Evolutionary conservation across 2,329 filamentous ascomycete genomes (phyloP), one percentile per base, ranked within the genome.

Genomic region (Zymoseptoria brevis): DNA sequence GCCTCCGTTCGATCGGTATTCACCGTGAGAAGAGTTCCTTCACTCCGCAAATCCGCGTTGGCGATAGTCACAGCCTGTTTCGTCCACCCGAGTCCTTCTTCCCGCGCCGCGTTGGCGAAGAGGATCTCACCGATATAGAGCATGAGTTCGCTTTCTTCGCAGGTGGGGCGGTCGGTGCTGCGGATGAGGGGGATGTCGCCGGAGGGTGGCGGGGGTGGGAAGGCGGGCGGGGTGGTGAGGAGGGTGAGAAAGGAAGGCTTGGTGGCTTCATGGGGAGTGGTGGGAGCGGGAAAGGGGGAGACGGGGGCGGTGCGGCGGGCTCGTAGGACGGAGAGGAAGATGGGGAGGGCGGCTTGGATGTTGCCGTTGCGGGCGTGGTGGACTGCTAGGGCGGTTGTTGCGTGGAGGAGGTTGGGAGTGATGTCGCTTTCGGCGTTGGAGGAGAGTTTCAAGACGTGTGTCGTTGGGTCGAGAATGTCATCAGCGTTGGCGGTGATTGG

Each of bases 41-140:
- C 19, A 50, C 45, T 41, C 57, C 55, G 71, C 52, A 64, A 75
- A 60, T 63, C 76, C 66, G 80, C 74, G 92, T 72, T 91, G 2
- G 91, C 88, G 1, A 88, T 77, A 65, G 92, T 87, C 30, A 96
- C 90, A 24, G 88, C 91, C 63, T 96, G 90, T 57, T 90, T 84
- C 0, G 93, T 96, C 93, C 93, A 97, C 5, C 86, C 85, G 1
- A 96, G 79, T 0, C 91, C 93, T 61, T 88, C 86, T 55, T 60
- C 55, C 2, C 51, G 13, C 16, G 59, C 53, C 79, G 77, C 19
- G 73, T 77, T 19, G 0, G 89, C 83, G 73, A 88, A 96, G 30
- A 97, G 81, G 55, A 97, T 96, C 76, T 97, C 93, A 60, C 93
- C 93, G 63, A 97, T 93, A 74, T 96, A 94, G 22, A 91, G 82